Conservation (phyloP, 2,329 filamentous ascomycete genomes). For the Alternaria panax region DNA sequence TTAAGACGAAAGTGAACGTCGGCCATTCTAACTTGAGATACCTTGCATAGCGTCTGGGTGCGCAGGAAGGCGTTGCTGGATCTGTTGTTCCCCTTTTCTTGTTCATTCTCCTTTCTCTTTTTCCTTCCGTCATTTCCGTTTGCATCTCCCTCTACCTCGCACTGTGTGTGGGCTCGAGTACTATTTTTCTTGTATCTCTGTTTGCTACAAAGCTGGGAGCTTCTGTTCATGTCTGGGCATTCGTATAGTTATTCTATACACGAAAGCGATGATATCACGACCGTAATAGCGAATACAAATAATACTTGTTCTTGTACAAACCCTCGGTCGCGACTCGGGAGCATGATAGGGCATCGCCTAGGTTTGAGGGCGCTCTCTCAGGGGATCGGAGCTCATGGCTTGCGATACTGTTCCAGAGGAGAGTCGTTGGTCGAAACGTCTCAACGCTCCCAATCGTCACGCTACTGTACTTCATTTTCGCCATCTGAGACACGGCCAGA, state of each 20-base stretch:
- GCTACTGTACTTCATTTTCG: neutral
- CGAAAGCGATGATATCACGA: neutral
- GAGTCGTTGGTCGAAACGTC: neutral
- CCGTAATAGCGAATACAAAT: constrained; percentile 2
- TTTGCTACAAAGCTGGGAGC: neutral
- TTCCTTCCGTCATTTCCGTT: neutral
- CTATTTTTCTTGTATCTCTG: constrained; percentile 1
- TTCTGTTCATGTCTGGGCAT: constrained; percentile 1
- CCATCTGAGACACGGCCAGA: neutral
- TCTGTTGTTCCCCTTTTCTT: neutral
- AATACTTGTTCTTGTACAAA: neutral
- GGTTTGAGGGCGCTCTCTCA: neutral
- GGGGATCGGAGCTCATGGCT: neutral
- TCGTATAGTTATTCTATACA: constrained; percentile 2
- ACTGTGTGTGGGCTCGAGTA: neutral
- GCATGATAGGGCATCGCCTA: neutral
- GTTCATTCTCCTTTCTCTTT: neutral
- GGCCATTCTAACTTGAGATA: neutral
- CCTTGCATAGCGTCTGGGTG: neutral
- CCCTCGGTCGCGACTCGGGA: neutral
- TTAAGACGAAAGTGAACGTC: neutral
- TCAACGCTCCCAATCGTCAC: neutral
- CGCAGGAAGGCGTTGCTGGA: neutral
- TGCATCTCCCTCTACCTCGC: neutral
- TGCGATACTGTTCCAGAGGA: neutral